Evolutionary conservation across 2,329 filamentous ascomycete species (phyloP).

Genomic region (Myriosclerotinia scirpicola): DNA sequence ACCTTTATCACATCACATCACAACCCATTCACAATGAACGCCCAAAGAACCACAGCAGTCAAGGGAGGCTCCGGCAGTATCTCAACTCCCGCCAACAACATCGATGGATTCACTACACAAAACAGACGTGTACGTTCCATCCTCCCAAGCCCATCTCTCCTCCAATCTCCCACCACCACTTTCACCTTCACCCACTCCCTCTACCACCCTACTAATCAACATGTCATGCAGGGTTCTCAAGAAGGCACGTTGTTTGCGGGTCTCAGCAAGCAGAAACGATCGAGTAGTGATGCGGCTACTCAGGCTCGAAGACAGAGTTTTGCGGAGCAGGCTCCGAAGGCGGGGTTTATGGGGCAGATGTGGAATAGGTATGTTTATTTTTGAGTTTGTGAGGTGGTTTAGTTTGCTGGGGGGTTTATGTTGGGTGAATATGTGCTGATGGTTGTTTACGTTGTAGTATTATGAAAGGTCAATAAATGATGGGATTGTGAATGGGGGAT

Average conservation of each 20-base stretch:
- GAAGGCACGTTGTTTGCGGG: slow-evolving; percentile 40
- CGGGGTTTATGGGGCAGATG: slow-evolving; percentile 41
- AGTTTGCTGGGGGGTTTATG: background rate
- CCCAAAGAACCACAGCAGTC: slow-evolving; percentile 28
- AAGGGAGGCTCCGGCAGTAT: slow-evolving; percentile 30
- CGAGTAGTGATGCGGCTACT: slow-evolving; percentile 42
- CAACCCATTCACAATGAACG: slow-evolving; percentile 4
- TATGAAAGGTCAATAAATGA: background rate
- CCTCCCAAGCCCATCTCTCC: background rate
- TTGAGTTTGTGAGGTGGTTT: too few species aligned
- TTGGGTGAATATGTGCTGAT: background rate
- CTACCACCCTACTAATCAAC: background rate
- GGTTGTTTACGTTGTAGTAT: background rate
- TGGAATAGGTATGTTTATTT: slow-evolving; percentile 38
- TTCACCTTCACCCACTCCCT: background rate
- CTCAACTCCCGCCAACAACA: slow-evolving; percentile 35
- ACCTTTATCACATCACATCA: background rate
- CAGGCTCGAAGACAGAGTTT: slow-evolving; percentile 45
- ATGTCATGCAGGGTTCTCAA: slow-evolving; percentile 25
- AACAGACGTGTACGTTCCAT: slow-evolving; percentile 34
- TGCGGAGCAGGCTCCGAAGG: slow-evolving; percentile 45
- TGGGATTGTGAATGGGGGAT: background rate
- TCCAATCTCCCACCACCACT: background rate
- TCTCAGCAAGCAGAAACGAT: slow-evolving; percentile 48
- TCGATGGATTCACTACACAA: slow-evolving; percentile 23